These are phyloP conservation scores for Phallus indusiatus DNA, from an alignment of 768 basidiomycete species.

Conservation along the genomic window DNA sequence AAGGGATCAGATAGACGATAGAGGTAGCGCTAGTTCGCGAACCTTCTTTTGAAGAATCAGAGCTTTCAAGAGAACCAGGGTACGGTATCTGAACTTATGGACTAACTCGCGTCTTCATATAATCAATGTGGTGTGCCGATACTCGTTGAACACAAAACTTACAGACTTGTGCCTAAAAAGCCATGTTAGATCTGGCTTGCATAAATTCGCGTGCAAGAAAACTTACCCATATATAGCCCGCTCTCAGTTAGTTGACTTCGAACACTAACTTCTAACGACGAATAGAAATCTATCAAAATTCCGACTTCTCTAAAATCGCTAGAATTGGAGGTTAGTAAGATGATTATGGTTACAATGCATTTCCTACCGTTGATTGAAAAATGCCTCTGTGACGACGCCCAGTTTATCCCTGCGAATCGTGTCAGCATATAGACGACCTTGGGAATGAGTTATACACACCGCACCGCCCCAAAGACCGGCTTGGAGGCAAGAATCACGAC, in stretches of 20 bases:
- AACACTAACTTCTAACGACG: conserved; percentile 66
- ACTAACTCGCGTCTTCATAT: conserved; percentile 76
- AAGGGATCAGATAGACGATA: not conserved
- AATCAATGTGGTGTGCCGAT: not conserved
- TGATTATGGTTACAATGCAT: not conserved
- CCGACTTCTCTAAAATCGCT: conserved; percentile 83
- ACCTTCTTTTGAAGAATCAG: conserved; percentile 91
- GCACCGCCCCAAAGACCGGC: conserved; percentile 89
- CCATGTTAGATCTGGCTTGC: not conserved
- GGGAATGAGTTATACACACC: conserved; percentile 32
- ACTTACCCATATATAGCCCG: conserved; percentile 87
- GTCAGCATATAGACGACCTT: not conserved
- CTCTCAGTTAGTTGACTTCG: conserved; percentile 82
- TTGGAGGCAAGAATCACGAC: conserved; percentile 89
- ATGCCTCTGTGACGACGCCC: conserved; percentile 85
- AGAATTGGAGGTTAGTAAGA: conserved; percentile 1
- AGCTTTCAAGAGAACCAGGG: conserved; percentile 88
- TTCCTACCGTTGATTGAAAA: conserved; percentile 71
- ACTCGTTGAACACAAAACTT: conserved; percentile 17
- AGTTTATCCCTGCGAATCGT: conserved; percentile 61
- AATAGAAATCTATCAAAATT: conserved; percentile 83
- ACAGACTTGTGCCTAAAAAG: conserved; percentile 58
- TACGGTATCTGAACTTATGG: conserved; percentile 87
- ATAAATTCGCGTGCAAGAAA: not conserved
- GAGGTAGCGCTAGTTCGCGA: conserved; percentile 13